A percentile compares a stretch with the other conserved stretches of the same genome.
phyloP scores from a whole-genome alignment of 2,329 filamentous ascomycete genomes.

The Xylogone sp. region DNA sequence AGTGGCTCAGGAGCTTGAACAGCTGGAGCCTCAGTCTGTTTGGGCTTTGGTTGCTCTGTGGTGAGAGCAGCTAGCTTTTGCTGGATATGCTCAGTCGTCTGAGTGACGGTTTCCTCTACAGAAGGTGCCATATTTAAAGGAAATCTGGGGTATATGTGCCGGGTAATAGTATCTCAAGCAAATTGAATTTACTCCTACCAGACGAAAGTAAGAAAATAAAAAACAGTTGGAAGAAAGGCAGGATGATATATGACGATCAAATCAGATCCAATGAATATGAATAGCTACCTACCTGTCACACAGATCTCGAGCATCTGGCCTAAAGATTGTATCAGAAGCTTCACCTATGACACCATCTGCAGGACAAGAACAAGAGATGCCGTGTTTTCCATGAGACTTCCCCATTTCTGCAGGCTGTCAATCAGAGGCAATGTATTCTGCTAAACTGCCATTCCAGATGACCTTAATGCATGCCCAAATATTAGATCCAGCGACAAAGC shows the following conservation, averaged over 20 bases:
- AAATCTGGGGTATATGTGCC: too few species aligned
- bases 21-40: conserved; percentile 13
- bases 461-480: background rate
- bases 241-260: background rate
- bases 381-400: background rate
- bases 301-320: background rate
- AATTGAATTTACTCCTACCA: background rate
- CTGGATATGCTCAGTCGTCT: conserved; percentile 19
- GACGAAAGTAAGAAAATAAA: background rate
- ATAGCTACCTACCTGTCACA: background rate
- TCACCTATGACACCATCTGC: background rate
- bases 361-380: background rate
- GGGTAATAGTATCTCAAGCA: background rate
- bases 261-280: background rate
- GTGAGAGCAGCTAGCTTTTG: conserved; percentile 18
- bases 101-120: conserved; percentile 16
- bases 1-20: conserved; percentile 17
- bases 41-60: conserved; percentile 5
- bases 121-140: conserved; percentile 20
- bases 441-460: background rate
- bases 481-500: too few species aligned
- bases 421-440: background rate
- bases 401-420: background rate
- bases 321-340: background rate
- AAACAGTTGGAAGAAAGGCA: background rate